A percentile compares a stretch with the other conserved stretches of the same genome.
These are phyloP conservation scores for Amanita pallidorosea DNA, from an alignment of 768 basidiomycete genomes.

Conservation along the genomic window DNA sequence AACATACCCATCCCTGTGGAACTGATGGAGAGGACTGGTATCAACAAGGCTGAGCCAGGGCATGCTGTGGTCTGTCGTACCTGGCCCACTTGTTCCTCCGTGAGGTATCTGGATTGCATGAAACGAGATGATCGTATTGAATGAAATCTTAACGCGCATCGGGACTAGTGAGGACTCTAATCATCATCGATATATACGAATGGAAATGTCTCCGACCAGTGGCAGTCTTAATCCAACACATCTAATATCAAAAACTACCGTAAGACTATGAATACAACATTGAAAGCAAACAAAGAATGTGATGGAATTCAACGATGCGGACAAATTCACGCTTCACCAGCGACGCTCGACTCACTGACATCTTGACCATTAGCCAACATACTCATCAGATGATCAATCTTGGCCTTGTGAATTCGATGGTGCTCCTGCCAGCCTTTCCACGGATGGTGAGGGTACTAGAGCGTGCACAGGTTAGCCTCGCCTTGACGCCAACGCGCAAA, in stretches of 20 bases:
- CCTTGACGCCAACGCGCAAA: neutral
- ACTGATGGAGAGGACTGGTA: conserved; percentile 23
- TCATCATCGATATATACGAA: too few species aligned
- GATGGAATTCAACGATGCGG: neutral
- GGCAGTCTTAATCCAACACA: too few species aligned
- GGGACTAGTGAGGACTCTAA: too few species aligned
- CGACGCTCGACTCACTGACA: conserved; percentile 18
- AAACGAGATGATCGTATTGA: too few species aligned
- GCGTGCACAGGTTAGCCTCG: neutral
- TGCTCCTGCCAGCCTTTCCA: conserved; percentile 96
- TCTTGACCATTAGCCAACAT: conserved; percentile 47
- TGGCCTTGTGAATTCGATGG: conserved; percentile 78
- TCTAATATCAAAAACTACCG: too few species aligned
- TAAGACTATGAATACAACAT: neutral
- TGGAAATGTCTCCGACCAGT: too few species aligned
- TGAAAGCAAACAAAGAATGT: neutral
- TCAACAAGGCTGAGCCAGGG: neutral
- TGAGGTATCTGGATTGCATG: conserved; percentile 5
- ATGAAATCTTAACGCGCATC: too few species aligned
- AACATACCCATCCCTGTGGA: conserved; percentile 44
- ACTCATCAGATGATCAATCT: conserved; percentile 73
- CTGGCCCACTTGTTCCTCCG: conserved; percentile 6
- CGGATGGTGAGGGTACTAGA: conserved; percentile 76
- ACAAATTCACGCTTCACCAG: neutral
- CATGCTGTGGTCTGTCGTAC: neutral